Evolutionary conservation across 148 eudicot genomes (phyloP).

Genomic region (Talinum fruticosum): DNA sequence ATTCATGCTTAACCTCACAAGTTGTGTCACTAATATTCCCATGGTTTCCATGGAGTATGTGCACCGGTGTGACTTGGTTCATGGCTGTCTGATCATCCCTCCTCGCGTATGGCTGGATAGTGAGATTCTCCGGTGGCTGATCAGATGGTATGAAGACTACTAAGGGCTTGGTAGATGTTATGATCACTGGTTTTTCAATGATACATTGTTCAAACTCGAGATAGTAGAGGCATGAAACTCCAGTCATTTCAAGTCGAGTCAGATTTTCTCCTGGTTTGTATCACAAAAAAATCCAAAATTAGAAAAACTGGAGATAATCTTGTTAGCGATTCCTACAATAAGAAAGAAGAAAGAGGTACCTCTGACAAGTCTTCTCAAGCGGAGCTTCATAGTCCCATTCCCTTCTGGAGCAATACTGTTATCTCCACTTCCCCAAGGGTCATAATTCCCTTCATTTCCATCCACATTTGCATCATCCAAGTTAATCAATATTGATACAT

Average conservation of each 20-base stretch:
- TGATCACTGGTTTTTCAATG: slow-evolving; percentile 26
- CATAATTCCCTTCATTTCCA: slow-evolving; percentile 30
- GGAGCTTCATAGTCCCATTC: slow-evolving; percentile 14
- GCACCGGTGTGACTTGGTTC: slow-evolving; percentile 31
- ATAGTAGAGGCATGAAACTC: slow-evolving; percentile 35
- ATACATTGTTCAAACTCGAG: slow-evolving; percentile 33
- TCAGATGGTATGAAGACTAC: slow-evolving; percentile 24
- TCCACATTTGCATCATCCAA: neutral
- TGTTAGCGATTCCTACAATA: too few relatives aligned
- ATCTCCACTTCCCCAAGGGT: slow-evolving; percentile 7
- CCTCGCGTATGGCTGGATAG: slow-evolving; percentile 43
- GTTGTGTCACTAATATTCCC: neutral
- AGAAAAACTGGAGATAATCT: too few relatives aligned
- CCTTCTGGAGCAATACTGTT: neutral
- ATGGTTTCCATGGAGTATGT: slow-evolving; percentile 30
- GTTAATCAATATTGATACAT: too few relatives aligned
- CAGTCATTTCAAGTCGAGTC: slow-evolving; percentile 28
- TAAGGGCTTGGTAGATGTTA: slow-evolving; percentile 19
- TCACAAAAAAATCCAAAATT: neutral
- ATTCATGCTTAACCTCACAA: slow-evolving; percentile 43
- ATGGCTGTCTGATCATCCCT: slow-evolving; percentile 32
- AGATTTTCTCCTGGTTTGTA: slow-evolving; percentile 12
- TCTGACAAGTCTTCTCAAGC: slow-evolving; percentile 33
- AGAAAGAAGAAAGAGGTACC: too few relatives aligned
- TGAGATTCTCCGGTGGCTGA: slow-evolving; percentile 2